Percentiles rank a stretch among this genome's conserved stretches.
phyloP scores from a whole-genome alignment of 139 green algal species.

The Chlamydomonas incerta region DNA sequence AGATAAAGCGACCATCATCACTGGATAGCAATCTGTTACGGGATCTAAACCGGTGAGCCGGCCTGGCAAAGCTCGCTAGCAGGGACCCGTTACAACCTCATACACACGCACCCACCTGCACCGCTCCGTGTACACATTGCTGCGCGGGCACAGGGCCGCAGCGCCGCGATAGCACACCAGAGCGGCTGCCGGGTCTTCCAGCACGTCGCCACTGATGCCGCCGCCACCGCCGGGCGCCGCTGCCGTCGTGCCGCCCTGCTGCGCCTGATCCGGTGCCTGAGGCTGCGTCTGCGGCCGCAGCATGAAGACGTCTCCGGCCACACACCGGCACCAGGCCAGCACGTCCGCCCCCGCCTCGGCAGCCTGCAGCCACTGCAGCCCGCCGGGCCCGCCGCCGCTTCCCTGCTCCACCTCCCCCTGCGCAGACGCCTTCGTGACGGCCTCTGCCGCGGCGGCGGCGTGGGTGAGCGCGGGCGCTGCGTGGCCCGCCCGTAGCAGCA shows the following conservation, averaged over 20 bases:
- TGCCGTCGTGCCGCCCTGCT: not conserved
- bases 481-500: constrained; percentile 32
- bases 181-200: constrained; percentile 1
- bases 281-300: not conserved
- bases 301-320: constrained; percentile 1
- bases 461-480: not conserved
- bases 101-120: no score
- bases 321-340: constrained; percentile 25
- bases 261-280: not conserved
- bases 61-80: no score
- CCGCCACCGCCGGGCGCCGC: not conserved
- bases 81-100: no score
- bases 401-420: no score
- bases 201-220: not conserved
- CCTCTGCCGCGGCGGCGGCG: not conserved
- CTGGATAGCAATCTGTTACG: no score
- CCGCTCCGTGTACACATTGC: not conserved
- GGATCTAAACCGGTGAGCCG: no score
- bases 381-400: no score
- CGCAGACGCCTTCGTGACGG: not conserved
- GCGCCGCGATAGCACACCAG: constrained; percentile 4
- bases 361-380: not conserved
- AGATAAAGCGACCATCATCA: no score
- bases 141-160: not conserved
- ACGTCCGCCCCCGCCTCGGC: constrained; percentile 1